A percentile compares a stretch with the other conserved stretches of the same genome.
These are phyloP conservation scores for Jatropha podagrica DNA, from an alignment of 441 rosid genomes.

Conservation along the genomic window DNA sequence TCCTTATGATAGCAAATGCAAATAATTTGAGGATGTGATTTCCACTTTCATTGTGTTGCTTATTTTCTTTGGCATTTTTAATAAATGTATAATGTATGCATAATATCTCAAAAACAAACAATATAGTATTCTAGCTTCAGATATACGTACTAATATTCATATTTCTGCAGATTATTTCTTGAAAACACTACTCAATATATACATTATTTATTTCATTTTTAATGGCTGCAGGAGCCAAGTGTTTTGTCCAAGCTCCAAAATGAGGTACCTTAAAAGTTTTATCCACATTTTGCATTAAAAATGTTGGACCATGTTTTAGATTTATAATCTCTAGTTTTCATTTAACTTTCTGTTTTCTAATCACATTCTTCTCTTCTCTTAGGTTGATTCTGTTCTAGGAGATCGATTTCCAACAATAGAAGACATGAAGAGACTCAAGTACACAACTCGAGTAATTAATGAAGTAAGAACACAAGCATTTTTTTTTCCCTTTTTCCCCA, in stretches of 20 bases:
- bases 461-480: conserved; percentile 52
- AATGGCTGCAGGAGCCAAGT: conserved; percentile 64
- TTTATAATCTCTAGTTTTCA: background rate
- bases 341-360: conserved; percentile 7
- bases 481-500: background rate
- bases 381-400: conserved; percentile 94
- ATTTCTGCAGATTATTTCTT: background rate
- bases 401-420: conserved; percentile 82
- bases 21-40: background rate
- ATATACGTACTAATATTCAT: background rate
- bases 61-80: background rate
- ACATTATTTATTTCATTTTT: conserved; percentile 20
- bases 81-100: background rate
- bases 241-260: conserved; percentile 84
- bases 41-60: background rate
- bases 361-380: conserved; percentile 13
- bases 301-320: conserved; percentile 14
- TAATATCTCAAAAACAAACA: too few species aligned
- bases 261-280: conserved; percentile 51
- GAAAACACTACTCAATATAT: background rate
- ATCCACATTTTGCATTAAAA: conserved; percentile 10
- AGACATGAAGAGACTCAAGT: conserved; percentile 88
- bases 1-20: background rate
- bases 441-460: conserved; percentile 90
- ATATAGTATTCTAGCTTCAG: background rate